Evolutionary conservation across 345 rosid genomes (phyloP), one percentile per base, ranked within the genome.

Genomic region (Hibiscus tridactylites): DNA sequence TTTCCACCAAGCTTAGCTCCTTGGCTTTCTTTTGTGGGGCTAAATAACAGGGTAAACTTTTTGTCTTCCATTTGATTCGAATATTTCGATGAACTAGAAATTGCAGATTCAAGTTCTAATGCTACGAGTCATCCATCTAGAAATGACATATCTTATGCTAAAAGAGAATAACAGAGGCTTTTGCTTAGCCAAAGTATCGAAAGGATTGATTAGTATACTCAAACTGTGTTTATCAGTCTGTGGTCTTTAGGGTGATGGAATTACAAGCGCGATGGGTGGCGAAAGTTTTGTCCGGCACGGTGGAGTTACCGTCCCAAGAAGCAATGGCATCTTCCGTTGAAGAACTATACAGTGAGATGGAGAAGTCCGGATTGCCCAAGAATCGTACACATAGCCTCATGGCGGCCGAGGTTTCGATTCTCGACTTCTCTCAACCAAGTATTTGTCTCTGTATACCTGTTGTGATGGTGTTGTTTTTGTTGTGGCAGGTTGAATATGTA

Each of bases 401-500:
- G 65, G 50, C 1, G 15, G 52, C 24, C 12, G 59, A 70, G 73
- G 73, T 70, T 35, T 44, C 3, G 9, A 8, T 9, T 29, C 44
- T 39, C 44, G 44, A 39, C 44, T 39, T 39, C 44, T 10, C 44
- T 39, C 44, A 8, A 39, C 44, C 9, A 8, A 39, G 44, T 39
- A 39, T 39, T 7, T 26, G 13, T 2, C 49, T 68, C 9, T 31
- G 42, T 39, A 1, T 39, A 39, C 44, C 44, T 39, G 1, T 7
- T 39, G 9, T 39, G 9, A 39, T 39, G 44, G 44, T 39, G 44
- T 39, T 39, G 44, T 39, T 39, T 39, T 8, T 7, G 9, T 10
- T 39, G 28, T 68, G 47, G 64, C 83, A 90, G 92, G 80, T 79
- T 66, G 88, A 87, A 33, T 86, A 88, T 71, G 71, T 73, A 60